These are phyloP conservation scores for Persicaria maculosa DNA, from an alignment of 148 eudicot species.

Conservation along the genomic window DNA sequence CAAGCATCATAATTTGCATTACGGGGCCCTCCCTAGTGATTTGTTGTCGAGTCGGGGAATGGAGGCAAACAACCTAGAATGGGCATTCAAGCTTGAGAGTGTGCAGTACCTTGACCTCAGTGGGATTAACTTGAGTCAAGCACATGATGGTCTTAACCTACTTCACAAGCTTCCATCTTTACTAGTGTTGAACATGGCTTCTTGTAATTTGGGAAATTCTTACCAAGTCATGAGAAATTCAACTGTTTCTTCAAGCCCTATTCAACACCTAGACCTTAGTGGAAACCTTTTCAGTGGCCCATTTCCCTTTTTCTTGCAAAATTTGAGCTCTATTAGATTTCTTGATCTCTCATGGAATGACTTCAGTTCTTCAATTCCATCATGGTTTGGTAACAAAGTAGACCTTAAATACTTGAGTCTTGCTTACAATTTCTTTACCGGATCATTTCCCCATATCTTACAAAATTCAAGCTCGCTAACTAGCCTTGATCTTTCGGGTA, in stretches of 20 bases:
- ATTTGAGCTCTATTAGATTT: conserved; percentile 12
- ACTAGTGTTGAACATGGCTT: no score
- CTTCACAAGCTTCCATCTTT: no score
- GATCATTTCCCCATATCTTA: neutral
- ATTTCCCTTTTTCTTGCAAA: neutral
- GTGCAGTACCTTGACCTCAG: no score
- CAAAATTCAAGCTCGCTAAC: neutral
- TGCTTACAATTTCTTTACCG: neutral
- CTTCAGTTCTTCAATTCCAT: neutral
- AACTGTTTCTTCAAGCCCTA: neutral
- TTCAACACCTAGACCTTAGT: neutral
- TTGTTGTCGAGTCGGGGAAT: no score
- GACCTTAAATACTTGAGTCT: neutral
- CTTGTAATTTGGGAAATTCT: neutral
- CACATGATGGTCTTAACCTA: no score
- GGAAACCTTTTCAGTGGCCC: conserved; percentile 5
- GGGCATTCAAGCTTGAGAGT: no score
- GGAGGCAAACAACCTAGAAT: no score
- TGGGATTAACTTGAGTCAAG: no score
- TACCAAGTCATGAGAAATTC: neutral
- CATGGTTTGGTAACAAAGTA: neutral
- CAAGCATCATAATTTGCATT: no score
- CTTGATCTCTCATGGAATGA: conserved; percentile 21
- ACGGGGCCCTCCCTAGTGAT: no score
- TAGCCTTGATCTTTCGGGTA: no score